Evolutionary conservation across 768 basidiomycete species (phyloP).

Genomic region (Pleurotus citrinopileatus): DNA sequence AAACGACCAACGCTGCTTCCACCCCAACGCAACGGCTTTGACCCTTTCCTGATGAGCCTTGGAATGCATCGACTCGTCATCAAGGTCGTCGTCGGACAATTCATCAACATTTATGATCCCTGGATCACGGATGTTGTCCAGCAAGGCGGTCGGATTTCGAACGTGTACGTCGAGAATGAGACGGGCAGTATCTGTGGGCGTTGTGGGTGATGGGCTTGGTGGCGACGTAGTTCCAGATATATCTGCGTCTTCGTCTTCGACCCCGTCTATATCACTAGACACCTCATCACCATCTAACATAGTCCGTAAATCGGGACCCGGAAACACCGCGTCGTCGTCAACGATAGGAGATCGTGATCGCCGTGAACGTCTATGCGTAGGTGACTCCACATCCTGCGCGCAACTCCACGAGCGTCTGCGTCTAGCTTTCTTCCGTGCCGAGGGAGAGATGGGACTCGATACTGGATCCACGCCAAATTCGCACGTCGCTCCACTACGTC

Average conservation of each 20-base stretch:
- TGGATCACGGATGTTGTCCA: not conserved
- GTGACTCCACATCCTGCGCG: slow-evolving; percentile 24
- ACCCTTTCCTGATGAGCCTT: slow-evolving; percentile 22
- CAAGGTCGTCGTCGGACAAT: slow-evolving; percentile 26
- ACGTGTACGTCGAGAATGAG: slow-evolving; percentile 23
- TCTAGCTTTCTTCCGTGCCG: slow-evolving; percentile 9
- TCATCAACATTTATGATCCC: slow-evolving; percentile 6
- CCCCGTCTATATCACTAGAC: slow-evolving; percentile 43
- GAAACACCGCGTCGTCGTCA: slow-evolving; percentile 10
- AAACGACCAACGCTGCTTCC: slow-evolving; percentile 50
- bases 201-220: slow-evolving; percentile 36
- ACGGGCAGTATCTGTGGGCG: slow-evolving; percentile 21
- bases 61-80: slow-evolving; percentile 19
- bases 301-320: slow-evolving; percentile 44
- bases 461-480: slow-evolving; percentile 54
- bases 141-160: slow-evolving; percentile 8
- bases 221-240: slow-evolving; percentile 24
- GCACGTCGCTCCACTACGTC: not conserved
- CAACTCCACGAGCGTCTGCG: slow-evolving; percentile 5
- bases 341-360: not conserved
- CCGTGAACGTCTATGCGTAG: not conserved
- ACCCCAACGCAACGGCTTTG: slow-evolving; percentile 48
- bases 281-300: slow-evolving; percentile 37
- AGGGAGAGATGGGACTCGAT: slow-evolving; percentile 40
- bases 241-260: slow-evolving; percentile 25